Base-by-base conservation (phyloP, 2,329 filamentous ascomycete species). In the Pestalotiopsis sp. region DNA sequence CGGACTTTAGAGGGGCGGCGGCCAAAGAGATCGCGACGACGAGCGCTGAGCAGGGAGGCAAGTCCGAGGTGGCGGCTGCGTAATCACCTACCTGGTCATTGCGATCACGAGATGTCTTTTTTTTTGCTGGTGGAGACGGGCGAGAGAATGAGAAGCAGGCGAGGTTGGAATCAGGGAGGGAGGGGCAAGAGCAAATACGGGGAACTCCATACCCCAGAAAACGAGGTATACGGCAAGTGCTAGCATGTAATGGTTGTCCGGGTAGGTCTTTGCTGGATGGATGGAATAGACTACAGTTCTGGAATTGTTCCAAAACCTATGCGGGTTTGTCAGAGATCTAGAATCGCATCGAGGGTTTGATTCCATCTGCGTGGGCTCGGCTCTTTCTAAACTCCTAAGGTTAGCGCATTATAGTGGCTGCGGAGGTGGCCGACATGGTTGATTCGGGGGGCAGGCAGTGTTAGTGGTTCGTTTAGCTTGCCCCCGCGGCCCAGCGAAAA, bases 1-100 rank as follows among this genome's bases (percentile, higher is more conserved):
- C 77, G 20, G 69, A 74, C 14, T 76, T 77, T 65, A 61, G 64
- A 66, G 67, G 52, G 10, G 7, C 58, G 20, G 64, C 22, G 40
- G 40, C 40, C 10, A 58, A 48, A 20, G 38, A 30, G 20, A n/a
- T 14, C 24, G 44, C 6, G 40, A 13, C 24, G 26, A 39, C 48
- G 22, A 62, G n/a, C 59, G 26, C 24, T 4, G n/a, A 26, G n/a
- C 40, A 48, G 38, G 20, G 40, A 64, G 59, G n/a, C n/a, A 38
- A 62, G 59, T n/a, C 14, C 14, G 20, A 39, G 30, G 56, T 59
- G 56, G 17, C 56, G 17, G n/a, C 44, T 52, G 44, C 44, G 44
- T 52, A 52, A 52, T 52, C 44, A 52, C 44, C 3, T 20, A 52
- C 44, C 9, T 26, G n/a, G 22, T 35, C 22, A 58, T 58, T 58